Evolutionary conservation across 306 rosid species (phyloP).

Genomic region (Quercus parvula): DNA sequence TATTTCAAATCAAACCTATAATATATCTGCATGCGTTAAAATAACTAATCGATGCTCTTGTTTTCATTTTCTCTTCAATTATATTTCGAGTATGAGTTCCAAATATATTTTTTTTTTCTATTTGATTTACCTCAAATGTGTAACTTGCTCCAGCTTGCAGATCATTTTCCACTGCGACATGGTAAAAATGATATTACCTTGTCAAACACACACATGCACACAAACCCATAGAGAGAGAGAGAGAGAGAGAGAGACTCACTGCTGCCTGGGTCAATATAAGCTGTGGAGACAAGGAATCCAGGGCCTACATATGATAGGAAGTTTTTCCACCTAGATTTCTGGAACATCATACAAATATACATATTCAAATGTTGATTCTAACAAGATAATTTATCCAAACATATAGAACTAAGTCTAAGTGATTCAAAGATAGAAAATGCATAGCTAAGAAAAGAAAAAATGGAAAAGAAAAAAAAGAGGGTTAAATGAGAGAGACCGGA

Average conservation of each 20-base stretch:
- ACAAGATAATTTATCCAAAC: not conserved
- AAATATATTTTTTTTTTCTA: not conserved
- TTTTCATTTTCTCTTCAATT: too few species aligned
- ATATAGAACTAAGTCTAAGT: too few species aligned
- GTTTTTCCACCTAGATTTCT: slow-evolving; percentile 75
- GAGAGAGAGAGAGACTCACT: slow-evolving; percentile 30
- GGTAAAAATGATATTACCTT: not conserved
- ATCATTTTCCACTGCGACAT: slow-evolving; percentile 81
- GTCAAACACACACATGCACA: not conserved
- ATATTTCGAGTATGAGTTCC: too few species aligned
- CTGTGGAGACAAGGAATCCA: slow-evolving; percentile 84
- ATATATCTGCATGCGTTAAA: too few species aligned
- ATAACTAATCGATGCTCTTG: too few species aligned
- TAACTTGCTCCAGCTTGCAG: slow-evolving; percentile 90
- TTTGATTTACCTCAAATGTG: slow-evolving; percentile 56
- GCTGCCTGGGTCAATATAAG: slow-evolving; percentile 94
- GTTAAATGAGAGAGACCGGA: slow-evolving; percentile 30
- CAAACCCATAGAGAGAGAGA: not conserved
- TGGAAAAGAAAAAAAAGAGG: not conserved
- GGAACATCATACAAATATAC: not conserved
- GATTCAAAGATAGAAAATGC: too few species aligned
- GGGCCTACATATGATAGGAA: slow-evolving; percentile 70
- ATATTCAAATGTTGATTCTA: too few species aligned
- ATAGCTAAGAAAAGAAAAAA: not conserved
- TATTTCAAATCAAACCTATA: too few species aligned